phyloP scores from a whole-genome alignment of 805 yeast species.

The Schizosaccharomyces osmophilus region DNA sequence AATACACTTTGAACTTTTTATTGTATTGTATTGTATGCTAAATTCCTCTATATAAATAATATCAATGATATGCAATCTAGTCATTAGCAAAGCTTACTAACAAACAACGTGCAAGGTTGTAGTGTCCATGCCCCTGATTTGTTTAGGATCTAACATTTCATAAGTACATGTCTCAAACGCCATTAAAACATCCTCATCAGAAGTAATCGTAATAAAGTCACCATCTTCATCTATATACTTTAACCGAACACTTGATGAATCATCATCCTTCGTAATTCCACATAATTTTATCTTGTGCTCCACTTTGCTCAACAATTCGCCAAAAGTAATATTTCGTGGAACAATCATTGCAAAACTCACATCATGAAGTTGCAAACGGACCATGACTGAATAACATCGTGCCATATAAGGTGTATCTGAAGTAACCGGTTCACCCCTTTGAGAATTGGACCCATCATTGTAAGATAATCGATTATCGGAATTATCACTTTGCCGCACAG shows the following conservation, averaged over 20 bases:
- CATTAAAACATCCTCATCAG: constrained; percentile 69
- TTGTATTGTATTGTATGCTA: neutral
- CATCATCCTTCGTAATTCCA: constrained; percentile 18
- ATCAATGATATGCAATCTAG: neutral
- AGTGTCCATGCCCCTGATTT: neutral
- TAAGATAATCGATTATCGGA: too few relatives aligned
- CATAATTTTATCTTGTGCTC: constrained; percentile 30
- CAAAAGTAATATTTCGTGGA: constrained; percentile 25
- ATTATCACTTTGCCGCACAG: too few relatives aligned
- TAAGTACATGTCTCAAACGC: constrained; percentile 31
- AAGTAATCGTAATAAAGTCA: constrained; percentile 62
- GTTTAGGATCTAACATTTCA: neutral
- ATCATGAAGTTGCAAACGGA: constrained; percentile 14
- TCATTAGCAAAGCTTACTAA: neutral
- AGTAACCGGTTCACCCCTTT: too few relatives aligned
- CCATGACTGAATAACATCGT: constrained; percentile 9
- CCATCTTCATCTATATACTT: constrained; percentile 89
- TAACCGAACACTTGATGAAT: constrained; percentile 19
- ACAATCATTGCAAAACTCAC: constrained; percentile 40
- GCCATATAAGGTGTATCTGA: too few relatives aligned
- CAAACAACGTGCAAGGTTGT: neutral
- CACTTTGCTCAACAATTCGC: constrained; percentile 32
- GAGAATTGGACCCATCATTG: too few relatives aligned
- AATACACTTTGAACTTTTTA: neutral
- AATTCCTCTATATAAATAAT: neutral